Evolutionary conservation across 306 rosid species (phyloP).

Genomic region (Mucuna pruriens): DNA sequence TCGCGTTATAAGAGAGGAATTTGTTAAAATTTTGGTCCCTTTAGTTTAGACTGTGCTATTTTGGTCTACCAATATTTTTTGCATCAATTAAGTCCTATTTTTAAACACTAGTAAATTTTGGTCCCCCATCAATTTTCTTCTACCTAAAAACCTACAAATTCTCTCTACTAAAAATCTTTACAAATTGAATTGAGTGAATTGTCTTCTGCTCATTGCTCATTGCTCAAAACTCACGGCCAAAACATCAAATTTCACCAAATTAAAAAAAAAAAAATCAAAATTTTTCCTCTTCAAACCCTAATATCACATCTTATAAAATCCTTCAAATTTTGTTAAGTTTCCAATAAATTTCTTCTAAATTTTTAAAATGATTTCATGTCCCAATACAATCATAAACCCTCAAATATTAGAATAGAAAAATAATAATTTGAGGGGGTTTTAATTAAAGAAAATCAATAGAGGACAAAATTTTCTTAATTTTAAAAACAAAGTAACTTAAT

Average conservation of each 20-base stretch:
- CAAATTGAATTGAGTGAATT: background rate
- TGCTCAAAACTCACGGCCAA: background rate
- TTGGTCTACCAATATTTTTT: background rate
- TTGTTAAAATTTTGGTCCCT: background rate
- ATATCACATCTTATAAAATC: background rate
- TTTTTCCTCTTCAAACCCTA: background rate
- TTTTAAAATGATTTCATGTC: background rate
- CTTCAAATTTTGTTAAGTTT: background rate
- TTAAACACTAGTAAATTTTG: background rate
- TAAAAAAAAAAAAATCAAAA: background rate
- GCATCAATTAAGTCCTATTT: background rate
- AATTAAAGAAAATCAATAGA: background rate
- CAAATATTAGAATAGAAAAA: background rate
- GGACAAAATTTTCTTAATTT: background rate
- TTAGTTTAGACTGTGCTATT: background rate
- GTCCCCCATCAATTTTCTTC: background rate
- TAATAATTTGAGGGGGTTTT: background rate
- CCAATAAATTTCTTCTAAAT: background rate
- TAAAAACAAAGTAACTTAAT: background rate
- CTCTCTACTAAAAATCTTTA: background rate
- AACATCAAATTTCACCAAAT: background rate
- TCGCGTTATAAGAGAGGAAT: background rate
- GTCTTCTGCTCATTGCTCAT: too few relatives aligned
- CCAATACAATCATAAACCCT: background rate
- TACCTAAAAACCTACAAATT: background rate